Evolutionary conservation across 2,329 filamentous ascomycete genomes (phyloP).

Genomic region (Paecilomyces sp.): DNA sequence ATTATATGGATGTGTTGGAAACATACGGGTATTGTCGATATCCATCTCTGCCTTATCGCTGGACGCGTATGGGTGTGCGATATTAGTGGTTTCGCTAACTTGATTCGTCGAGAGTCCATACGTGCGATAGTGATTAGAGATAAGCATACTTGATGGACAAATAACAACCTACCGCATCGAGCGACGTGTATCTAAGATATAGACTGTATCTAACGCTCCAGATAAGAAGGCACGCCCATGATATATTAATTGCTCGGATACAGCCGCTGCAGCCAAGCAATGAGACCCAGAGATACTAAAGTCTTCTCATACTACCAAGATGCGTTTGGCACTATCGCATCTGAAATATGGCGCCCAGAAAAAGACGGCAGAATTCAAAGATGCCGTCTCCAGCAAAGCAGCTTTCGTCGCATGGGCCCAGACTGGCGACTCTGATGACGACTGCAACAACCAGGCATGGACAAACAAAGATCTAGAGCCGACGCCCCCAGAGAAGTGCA

Average conservation of each 20-base stretch:
- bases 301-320: background rate
- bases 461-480: slow-evolving; percentile 15
- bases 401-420: background rate
- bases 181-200: background rate
- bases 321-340: background rate
- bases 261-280: background rate
- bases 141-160: background rate
- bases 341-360: background rate
- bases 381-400: background rate
- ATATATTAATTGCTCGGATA: background rate
- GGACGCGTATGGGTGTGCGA: background rate
- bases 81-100: background rate
- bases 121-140: background rate
- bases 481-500: slow-evolving; percentile 30
- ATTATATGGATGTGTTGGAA: background rate
- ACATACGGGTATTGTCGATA: background rate
- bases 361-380: background rate
- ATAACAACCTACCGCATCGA: background rate
- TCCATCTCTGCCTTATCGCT: background rate
- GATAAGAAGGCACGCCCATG: background rate
- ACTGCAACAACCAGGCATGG: background rate
- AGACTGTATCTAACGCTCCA: background rate
- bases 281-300: background rate
- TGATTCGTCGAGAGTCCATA: background rate
- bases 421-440: background rate